These are phyloP conservation scores for Blastobotrys illinoisensis DNA, from an alignment of 1,139 yeast species.

Conservation along the genomic window DNA sequence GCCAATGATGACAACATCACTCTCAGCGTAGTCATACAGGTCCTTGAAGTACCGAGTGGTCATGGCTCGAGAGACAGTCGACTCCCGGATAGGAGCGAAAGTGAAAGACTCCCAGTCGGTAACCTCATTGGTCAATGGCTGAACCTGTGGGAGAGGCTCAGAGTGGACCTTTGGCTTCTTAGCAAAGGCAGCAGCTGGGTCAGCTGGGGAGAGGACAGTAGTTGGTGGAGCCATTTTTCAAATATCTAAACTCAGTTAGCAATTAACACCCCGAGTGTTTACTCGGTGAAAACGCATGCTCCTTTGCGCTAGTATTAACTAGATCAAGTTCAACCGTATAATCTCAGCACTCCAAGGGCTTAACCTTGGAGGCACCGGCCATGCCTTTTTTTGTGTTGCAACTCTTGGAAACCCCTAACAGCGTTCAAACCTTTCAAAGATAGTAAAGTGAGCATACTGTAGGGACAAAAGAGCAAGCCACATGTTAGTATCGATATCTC, in stretches of 20 bases:
- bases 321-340: conserved; percentile 34
- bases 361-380: conserved; percentile 24
- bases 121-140: conserved; percentile 1
- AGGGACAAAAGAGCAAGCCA: neutral
- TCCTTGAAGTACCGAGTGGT: conserved; percentile 70
- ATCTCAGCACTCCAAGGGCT: conserved; percentile 27
- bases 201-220: conserved; percentile 8
- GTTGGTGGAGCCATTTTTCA: conserved; percentile 12
- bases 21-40: conserved; percentile 67
- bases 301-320: conserved; percentile 32
- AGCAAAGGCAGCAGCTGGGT: neutral
- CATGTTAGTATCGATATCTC: neutral
- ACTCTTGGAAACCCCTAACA: neutral
- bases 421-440: conserved; percentile 1
- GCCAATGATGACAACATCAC: conserved; percentile 70
- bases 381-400: conserved; percentile 14
- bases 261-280: conserved; percentile 1
- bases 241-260: conserved; percentile 7
- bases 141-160: conserved; percentile 6
- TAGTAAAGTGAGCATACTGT: neutral
- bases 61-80: conserved; percentile 82
- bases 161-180: conserved; percentile 5
- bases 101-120: conserved; percentile 57
- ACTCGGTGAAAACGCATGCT: conserved; percentile 23
- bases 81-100: conserved; percentile 71